Evolutionary conservation across 1,284 basidiomycete species (phyloP).

Genomic region (Blastosporella zonata): DNA sequence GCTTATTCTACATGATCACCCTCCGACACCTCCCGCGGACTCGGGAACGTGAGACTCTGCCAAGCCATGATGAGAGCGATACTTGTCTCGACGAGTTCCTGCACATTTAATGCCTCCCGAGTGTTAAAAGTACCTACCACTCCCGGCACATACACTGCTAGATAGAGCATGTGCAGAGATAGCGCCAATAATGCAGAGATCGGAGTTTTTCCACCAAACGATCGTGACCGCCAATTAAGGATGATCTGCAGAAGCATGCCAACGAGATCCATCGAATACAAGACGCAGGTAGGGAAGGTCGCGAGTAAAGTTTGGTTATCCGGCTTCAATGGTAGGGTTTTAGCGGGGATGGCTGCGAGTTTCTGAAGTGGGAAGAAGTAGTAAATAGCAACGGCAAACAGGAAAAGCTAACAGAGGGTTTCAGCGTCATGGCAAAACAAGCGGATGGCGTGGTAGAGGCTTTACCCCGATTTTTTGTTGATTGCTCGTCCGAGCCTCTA

Average conservation of each 20-base stretch:
- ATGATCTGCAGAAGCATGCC: slow-evolving; percentile 26
- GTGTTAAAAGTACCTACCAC: slow-evolving; percentile 19
- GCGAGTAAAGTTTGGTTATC: slow-evolving; percentile 3
- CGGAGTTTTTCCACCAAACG: slow-evolving; percentile 28
- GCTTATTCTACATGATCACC: slow-evolving; percentile 20
- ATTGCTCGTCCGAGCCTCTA: slow-evolving; percentile 19
- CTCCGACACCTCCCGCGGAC: slow-evolving; percentile 9
- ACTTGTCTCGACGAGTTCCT: slow-evolving; percentile 8
- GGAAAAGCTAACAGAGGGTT: slow-evolving; percentile 12
- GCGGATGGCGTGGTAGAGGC: background rate
- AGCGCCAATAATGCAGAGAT: slow-evolving; percentile 15
- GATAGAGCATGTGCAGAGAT: background rate
- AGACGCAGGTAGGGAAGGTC: slow-evolving; percentile 1
- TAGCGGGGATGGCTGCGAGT: slow-evolving; percentile 12
- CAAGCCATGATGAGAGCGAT: slow-evolving; percentile 12
- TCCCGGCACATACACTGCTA: slow-evolving; percentile 15
- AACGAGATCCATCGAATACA: slow-evolving; percentile 19
- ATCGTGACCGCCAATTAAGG: slow-evolving; percentile 25
- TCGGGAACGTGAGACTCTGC: slow-evolving; percentile 21
- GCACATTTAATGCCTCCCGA: slow-evolving; percentile 15
- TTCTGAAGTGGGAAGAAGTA: slow-evolving; percentile 13
- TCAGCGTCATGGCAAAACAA: background rate
- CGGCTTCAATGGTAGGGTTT: slow-evolving; percentile 3
- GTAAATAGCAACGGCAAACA: slow-evolving; percentile 9
- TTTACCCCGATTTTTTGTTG: slow-evolving; percentile 17